Percentiles rank a stretch among this genome's conserved stretches.
Evolutionary conservation across 2,329 filamentous ascomycete species (phyloP).

Genomic region (Metarhizium album): DNA sequence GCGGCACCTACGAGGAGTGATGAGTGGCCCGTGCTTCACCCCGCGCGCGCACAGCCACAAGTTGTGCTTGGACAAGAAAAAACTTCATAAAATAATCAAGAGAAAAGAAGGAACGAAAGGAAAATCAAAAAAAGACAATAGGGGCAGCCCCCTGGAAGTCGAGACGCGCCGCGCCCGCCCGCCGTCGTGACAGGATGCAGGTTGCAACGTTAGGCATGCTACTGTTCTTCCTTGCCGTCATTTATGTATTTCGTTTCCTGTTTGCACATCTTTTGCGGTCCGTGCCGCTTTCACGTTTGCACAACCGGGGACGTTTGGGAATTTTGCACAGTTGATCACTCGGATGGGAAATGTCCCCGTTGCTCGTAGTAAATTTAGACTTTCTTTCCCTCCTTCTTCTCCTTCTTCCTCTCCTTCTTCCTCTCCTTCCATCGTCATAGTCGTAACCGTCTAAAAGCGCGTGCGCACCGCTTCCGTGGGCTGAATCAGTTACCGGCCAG

Average conservation of each 20-base stretch:
- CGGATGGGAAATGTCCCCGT: background rate
- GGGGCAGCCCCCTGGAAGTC: background rate
- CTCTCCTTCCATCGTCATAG: background rate
- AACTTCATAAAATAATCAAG: too few species aligned
- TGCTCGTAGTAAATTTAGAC: background rate
- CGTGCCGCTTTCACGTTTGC: background rate
- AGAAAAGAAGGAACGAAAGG: too few species aligned
- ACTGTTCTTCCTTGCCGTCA: background rate
- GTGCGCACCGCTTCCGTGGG: background rate
- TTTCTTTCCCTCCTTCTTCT: too few species aligned
- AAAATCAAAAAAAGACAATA: too few species aligned
- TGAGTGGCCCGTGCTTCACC: background rate
- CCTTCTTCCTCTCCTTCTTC: too few species aligned
- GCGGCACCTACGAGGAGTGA: slow-evolving; percentile 58
- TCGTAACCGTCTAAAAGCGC: background rate
- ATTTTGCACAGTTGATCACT: background rate
- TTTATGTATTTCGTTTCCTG: background rate
- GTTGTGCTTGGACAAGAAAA: too few species aligned
- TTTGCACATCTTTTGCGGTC: background rate
- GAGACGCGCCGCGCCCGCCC: background rate
- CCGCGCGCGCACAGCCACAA: too few species aligned
- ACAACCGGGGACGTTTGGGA: too few species aligned
- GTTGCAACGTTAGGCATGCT: background rate
- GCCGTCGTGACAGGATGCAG: background rate
- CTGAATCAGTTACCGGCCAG: slow-evolving; percentile 44